Evolutionary conservation across 2,329 filamentous ascomycete genomes (phyloP).

Genomic region (Thelonectria olida): DNA sequence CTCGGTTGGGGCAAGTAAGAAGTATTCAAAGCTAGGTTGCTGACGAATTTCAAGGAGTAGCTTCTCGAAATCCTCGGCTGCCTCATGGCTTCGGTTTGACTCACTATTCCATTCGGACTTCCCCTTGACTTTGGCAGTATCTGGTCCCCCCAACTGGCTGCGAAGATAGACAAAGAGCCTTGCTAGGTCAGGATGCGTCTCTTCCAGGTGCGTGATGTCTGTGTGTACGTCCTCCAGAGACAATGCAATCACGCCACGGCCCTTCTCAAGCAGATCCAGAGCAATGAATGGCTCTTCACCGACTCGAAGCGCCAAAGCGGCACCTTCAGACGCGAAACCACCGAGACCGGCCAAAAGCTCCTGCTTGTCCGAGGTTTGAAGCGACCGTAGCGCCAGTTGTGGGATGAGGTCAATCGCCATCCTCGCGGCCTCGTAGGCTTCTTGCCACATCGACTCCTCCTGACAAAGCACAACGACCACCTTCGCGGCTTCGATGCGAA

Average conservation of each 20-base stretch:
- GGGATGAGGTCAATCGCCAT: too few species aligned
- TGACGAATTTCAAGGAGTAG: not conserved
- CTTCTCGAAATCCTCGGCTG: not conserved
- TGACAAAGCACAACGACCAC: too few species aligned
- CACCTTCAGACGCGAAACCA: not conserved
- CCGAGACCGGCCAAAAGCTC: not conserved
- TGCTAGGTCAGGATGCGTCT: not conserved
- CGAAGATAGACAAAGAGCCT: too few species aligned
- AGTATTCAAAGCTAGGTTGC: constrained; percentile 36
- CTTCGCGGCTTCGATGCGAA: constrained; percentile 37
- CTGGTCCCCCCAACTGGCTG: too few species aligned
- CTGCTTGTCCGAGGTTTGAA: not conserved
- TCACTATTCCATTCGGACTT: too few species aligned
- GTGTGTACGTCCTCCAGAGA: not conserved
- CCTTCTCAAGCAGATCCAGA: not conserved
- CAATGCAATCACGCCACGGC: not conserved
- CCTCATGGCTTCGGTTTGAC: not conserved
- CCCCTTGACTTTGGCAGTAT: too few species aligned
- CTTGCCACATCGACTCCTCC: too few species aligned
- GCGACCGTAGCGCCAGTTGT: too few species aligned
- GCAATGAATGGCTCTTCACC: not conserved
- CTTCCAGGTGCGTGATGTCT: not conserved
- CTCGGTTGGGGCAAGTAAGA: constrained; percentile 32
- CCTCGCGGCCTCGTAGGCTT: too few species aligned
- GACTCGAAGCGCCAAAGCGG: not conserved